Percentiles rank a stretch among this genome's conserved stretches.
These are phyloP conservation scores for Pistacia atlantica DNA, from an alignment of 345 rosid genomes.

Conservation along the genomic window DNA sequence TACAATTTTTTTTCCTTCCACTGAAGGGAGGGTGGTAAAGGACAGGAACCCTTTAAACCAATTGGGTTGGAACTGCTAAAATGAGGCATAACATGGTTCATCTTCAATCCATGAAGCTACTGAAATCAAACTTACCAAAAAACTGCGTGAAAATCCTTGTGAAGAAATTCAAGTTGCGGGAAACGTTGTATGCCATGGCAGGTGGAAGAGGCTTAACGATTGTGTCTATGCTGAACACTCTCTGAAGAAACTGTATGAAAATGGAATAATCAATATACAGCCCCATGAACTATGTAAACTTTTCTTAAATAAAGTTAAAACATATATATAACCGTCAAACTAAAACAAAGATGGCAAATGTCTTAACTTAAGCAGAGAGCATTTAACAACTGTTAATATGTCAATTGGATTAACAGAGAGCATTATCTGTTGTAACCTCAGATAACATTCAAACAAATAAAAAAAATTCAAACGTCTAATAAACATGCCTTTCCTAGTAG, in stretches of 20 bases:
- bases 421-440: too few species aligned
- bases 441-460: neutral
- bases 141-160: conserved; percentile 96
- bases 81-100: neutral
- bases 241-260: conserved; percentile 72
- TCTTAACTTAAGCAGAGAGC: neutral
- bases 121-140: conserved; percentile 61
- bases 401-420: neutral
- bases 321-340: neutral
- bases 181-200: conserved; percentile 76
- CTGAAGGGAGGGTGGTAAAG: neutral
- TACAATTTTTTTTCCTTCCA: neutral
- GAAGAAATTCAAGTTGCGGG: conserved; percentile 95
- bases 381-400: neutral
- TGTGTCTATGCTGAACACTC: conserved; percentile 91
- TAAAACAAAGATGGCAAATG: neutral
- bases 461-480: neutral
- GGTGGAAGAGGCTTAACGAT: conserved; percentile 98
- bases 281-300: neutral
- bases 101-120: neutral
- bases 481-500: neutral
- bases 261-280: conserved; percentile 4
- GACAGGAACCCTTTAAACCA: neutral
- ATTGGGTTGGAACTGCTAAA: neutral
- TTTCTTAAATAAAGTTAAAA: neutral